phyloP scores from a whole-genome alignment of 306 rosid species.

The Vicia faba region DNA sequence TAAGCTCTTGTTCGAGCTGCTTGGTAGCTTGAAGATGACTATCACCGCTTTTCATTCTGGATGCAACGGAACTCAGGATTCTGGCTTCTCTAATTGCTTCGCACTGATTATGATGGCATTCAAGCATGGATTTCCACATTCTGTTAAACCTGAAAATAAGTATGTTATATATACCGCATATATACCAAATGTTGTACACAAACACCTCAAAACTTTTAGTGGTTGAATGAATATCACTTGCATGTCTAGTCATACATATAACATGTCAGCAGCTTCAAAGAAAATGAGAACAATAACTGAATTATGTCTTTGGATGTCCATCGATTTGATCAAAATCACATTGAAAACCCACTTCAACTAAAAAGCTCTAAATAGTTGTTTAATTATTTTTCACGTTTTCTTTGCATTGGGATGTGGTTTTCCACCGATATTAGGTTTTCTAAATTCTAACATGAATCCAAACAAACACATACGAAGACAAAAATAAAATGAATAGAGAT shows the following conservation, averaged over 20 bases:
- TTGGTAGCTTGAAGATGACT: slow-evolving; percentile 67
- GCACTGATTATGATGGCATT: slow-evolving; percentile 82
- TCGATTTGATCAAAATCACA: too few species aligned
- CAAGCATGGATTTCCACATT: slow-evolving; percentile 98
- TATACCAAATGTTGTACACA: background rate
- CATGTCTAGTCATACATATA: slow-evolving; percentile 1
- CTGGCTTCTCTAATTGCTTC: slow-evolving; percentile 87
- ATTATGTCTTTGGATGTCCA: too few species aligned
- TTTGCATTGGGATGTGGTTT: too few species aligned
- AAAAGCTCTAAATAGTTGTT: too few species aligned
- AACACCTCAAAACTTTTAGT: slow-evolving; percentile 17
- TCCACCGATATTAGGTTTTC: too few species aligned
- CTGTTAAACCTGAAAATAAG: slow-evolving; percentile 62
- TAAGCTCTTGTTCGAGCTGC: slow-evolving; percentile 80
- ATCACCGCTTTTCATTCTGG: slow-evolving; percentile 70
- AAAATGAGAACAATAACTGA: slow-evolving; percentile 6
- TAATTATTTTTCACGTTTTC: too few species aligned
- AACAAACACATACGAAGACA: background rate
- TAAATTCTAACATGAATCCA: too few species aligned
- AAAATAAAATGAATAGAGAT: slow-evolving; percentile 18
- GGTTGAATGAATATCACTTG: slow-evolving; percentile 16
- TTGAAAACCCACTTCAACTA: too few species aligned
- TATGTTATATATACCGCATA: slow-evolving; percentile 18
- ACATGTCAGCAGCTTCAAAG: slow-evolving; percentile 16
- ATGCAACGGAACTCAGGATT: slow-evolving; percentile 75